Conservation (phyloP, 176 grass and related monocot genomes). For the Avena eriantha region DNA sequence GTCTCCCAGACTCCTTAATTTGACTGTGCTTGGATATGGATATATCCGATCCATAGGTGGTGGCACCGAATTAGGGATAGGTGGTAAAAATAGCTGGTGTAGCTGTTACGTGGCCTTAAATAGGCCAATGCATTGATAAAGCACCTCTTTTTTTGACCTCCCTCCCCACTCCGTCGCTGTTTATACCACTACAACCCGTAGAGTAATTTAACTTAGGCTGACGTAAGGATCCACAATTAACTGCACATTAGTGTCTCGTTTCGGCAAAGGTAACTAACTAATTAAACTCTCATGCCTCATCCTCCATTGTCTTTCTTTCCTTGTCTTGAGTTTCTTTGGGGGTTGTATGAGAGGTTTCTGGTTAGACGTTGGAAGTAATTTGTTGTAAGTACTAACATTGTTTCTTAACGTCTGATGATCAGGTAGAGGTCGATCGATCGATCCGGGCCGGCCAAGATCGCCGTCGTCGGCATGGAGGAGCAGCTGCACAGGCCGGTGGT, state of each 20-base stretch:
- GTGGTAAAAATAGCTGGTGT: conserved; percentile 45
- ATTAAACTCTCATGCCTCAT: not conserved
- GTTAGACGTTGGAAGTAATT: not conserved
- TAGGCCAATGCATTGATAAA: conserved; percentile 25
- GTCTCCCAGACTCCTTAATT: conserved; percentile 3
- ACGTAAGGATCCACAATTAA: conserved; percentile 25
- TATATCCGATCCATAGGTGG: conserved; percentile 38
- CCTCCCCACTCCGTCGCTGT: conserved; percentile 29
- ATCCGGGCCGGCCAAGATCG: conserved; percentile 15
- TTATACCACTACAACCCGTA: conserved; percentile 35
- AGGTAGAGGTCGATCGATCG: not conserved
- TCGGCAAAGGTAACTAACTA: conserved; percentile 4
- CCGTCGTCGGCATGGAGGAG: conserved; percentile 38
- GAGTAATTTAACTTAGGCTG: conserved; percentile 46
- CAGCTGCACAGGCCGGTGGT: conserved; percentile 19
- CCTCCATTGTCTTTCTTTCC: not conserved
- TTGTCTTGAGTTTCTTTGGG: not conserved
- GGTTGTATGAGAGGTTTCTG: not conserved
- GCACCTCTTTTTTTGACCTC: conserved; percentile 44
- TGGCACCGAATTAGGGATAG: conserved; percentile 23
- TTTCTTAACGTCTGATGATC: conserved; percentile 13
- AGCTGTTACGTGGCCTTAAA: conserved; percentile 38
- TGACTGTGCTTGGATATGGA: conserved; percentile 19
- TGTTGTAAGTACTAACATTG: not conserved
- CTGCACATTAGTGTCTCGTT: conserved; percentile 34